A percentile compares a stretch with the other conserved stretches of the same genome.
These are phyloP conservation scores for Hysterangium stoloniferum DNA, from an alignment of 768 basidiomycete genomes.

Conservation along the genomic window DNA sequence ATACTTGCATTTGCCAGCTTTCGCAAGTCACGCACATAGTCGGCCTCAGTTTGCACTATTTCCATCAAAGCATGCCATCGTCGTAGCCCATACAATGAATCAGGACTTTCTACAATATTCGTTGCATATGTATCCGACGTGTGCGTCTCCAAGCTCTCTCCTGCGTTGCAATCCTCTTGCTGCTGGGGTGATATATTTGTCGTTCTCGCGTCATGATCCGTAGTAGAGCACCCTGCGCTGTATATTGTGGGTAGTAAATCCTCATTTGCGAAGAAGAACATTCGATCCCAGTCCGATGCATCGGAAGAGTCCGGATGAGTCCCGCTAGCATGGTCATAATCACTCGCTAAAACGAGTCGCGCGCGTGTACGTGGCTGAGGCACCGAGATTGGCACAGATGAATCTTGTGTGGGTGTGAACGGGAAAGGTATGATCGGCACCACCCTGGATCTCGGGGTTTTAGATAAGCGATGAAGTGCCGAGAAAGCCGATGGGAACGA, in stretches of 20 bases:
- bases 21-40: slow-evolving; percentile 73
- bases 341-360: neutral
- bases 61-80: slow-evolving; percentile 74
- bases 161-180: no score
- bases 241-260: no score
- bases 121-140: no score
- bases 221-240: no score
- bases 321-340: neutral
- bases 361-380: neutral
- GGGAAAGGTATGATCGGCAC: neutral
- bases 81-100: slow-evolving; percentile 6
- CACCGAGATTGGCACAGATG: neutral
- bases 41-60: slow-evolving; percentile 75
- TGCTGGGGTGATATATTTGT: no score
- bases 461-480: neutral
- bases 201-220: no score
- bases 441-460: neutral
- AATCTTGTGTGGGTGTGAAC: neutral
- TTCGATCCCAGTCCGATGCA: slow-evolving; percentile 5
- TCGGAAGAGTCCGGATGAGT: neutral
- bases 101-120: neutral
- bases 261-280: neutral
- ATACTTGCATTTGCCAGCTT: slow-evolving; percentile 62
- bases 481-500: neutral
- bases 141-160: no score